phyloP scores from a whole-genome alignment of 805 yeast genomes.

The Cyberlindnera mississippiensis region DNA sequence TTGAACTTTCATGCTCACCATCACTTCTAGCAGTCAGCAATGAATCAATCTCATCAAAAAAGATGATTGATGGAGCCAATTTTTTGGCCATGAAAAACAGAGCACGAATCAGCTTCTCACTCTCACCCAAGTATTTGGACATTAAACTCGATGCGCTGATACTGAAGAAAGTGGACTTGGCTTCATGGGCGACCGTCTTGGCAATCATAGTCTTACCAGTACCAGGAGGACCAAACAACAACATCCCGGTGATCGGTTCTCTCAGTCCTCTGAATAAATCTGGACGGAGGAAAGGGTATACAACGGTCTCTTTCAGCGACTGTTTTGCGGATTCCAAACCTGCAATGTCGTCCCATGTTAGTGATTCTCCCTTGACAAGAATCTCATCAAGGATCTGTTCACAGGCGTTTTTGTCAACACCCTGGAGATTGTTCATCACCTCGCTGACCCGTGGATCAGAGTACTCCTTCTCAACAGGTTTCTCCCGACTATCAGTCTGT shows the following conservation, averaged over 20 bases:
- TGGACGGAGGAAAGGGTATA: constrained; percentile 91
- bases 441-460: constrained; percentile 24
- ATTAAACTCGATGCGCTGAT: constrained; percentile 88
- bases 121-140: constrained; percentile 85
- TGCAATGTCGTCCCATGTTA: constrained; percentile 93
- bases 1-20: constrained; percentile 81
- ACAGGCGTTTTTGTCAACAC: constrained; percentile 78
- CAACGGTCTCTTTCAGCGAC: constrained; percentile 90
- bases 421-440: constrained; percentile 39
- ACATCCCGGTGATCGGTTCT: constrained; percentile 96
- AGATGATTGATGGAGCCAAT: constrained; percentile 88
- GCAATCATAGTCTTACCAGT: constrained; percentile 98
- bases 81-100: constrained; percentile 79
- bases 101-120: constrained; percentile 90
- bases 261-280: constrained; percentile 86
- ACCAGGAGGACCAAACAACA: constrained; percentile 97
- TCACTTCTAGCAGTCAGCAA: constrained; percentile 70
- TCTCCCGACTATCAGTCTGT: not conserved
- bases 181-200: constrained; percentile 93
- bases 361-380: constrained; percentile 85
- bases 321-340: constrained; percentile 87
- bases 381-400: constrained; percentile 84
- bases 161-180: constrained; percentile 87
- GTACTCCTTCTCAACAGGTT: constrained; percentile 11
- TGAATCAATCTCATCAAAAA: constrained; percentile 95